Evolutionary conservation across 2,329 filamentous ascomycete genomes (phyloP), one percentile per base, ranked within the genome.

Genomic region (Fusarium haematococcum): DNA sequence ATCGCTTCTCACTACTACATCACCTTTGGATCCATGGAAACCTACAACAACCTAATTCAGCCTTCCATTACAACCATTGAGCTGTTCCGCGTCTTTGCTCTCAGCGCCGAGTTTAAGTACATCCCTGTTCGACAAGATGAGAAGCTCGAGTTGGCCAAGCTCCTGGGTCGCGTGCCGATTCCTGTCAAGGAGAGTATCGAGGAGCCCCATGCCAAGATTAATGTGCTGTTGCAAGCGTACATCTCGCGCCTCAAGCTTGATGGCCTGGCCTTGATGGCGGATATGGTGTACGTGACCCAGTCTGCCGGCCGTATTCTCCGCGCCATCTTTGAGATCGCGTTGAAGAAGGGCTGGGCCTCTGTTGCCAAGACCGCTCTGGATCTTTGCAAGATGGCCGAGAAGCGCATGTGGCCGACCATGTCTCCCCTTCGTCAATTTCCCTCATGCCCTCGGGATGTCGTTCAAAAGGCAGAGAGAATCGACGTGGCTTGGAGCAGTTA

Each of bases 361-460:
- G 97, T 98, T 5, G 94, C 97, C 10, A 98, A 97, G 85, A 95
- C 93, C 71, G 95, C 97, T 1, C 87, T 99, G 48, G 94, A 98
- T 78, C 89, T 99, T 63, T 99, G 97, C 86, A 99, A 99, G 86
- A 98, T 98, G 95, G 97, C 96, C 0, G 97, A 99, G 86, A 98
- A 98, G 88, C 91, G 97, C 59, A 99, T 99, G 97, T 99, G 97
- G 97, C 95, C 96, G 16, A 98, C 96, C 7, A 99, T 98, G 97
- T 94, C 95, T 41, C 97, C 97, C 13, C 87, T 99, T 35, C 91
- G 97, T 63, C 97, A 99, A 80, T 99, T 99, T 80, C 90, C 93
- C 5, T 86, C 87, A 43, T 98, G 95, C 79, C 91, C 95, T 4
- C 88, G 91, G 45, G 96, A 98, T 68, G 94, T 98, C 63, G 87